Evolutionary conservation across 208 protist genomes (phyloP).

Genomic region (Leishmania major): DNA sequence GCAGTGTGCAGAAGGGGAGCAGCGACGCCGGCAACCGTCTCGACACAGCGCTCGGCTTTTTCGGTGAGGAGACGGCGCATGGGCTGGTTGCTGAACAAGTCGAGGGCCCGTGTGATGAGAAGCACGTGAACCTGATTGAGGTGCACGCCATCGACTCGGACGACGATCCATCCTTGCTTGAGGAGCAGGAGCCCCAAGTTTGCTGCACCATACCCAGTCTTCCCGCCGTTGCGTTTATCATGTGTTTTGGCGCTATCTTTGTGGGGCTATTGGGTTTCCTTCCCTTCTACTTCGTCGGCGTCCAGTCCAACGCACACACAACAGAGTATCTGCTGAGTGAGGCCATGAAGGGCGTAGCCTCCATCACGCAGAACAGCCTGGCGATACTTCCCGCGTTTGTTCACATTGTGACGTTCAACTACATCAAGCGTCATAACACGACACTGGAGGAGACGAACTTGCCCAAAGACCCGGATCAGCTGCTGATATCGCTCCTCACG

Average conservation of each 20-base stretch:
- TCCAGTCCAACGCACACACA: conserved; percentile 38
- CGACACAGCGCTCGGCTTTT: conserved; percentile 7
- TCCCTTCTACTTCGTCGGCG: conserved; percentile 59
- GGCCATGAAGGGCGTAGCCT: conserved; percentile 48
- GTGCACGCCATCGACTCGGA: conserved; percentile 31
- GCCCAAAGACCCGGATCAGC: conserved; percentile 15
- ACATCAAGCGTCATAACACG: conserved; percentile 42
- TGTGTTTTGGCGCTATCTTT: conserved; percentile 52
- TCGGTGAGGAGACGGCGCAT: conserved; percentile 18
- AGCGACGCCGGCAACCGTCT: conserved; percentile 12
- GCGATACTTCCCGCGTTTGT: conserved; percentile 59
- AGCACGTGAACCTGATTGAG: conserved; percentile 27
- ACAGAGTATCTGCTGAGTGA: conserved; percentile 50
- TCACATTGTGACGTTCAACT: conserved; percentile 59
- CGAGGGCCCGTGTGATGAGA: conserved; percentile 21
- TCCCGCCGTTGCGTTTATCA: conserved; percentile 45
- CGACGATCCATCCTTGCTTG: conserved; percentile 18
- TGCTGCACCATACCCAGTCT: conserved; percentile 46
- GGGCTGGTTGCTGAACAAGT: conserved; percentile 17
- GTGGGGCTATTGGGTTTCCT: conserved; percentile 61
- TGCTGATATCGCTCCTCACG: conserved; percentile 38
- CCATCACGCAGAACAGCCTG: conserved; percentile 50
- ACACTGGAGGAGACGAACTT: conserved; percentile 34
- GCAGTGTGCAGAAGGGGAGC: conserved; percentile 16
- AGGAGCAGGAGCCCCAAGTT: conserved; percentile 23